phyloP scores from a whole-genome alignment of 257 asterid genomes.

The Lycium ferocissimum region DNA sequence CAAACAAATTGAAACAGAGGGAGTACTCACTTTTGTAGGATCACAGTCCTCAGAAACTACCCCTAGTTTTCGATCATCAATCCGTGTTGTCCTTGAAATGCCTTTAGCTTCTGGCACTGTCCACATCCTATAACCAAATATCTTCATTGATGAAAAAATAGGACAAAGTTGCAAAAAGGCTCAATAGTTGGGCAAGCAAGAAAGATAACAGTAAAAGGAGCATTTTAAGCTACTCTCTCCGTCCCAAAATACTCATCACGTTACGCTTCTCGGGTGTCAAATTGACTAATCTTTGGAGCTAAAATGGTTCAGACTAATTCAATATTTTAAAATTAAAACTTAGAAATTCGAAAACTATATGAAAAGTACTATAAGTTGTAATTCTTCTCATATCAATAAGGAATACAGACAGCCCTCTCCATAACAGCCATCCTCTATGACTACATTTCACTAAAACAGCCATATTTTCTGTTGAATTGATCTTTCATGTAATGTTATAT shows the following conservation, averaged over 20 bases:
- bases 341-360: not conserved
- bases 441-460: too few species aligned
- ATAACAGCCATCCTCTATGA: too few species aligned
- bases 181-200: not conserved
- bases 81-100: conserved; percentile 47
- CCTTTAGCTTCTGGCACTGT: conserved; percentile 77
- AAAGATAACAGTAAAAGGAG: not conserved
- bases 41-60: conserved; percentile 66
- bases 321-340: not conserved
- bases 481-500: too few species aligned
- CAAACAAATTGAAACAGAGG: too few species aligned
- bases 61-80: conserved; percentile 56
- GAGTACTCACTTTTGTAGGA: conserved; percentile 58
- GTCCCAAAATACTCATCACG: not conserved
- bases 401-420: too few species aligned
- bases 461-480: too few species aligned
- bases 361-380: not conserved
- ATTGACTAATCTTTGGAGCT: not conserved
- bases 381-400: not conserved
- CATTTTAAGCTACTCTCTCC: not conserved
- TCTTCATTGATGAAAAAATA: not conserved
- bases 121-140: conserved; percentile 76
- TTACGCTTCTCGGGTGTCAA: not conserved
- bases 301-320: not conserved
- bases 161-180: conserved; percentile 18